Base-by-base conservation (phyloP, 2,329 filamentous ascomycete genomes). In the Ceratocystiopsis sp. region DNA sequence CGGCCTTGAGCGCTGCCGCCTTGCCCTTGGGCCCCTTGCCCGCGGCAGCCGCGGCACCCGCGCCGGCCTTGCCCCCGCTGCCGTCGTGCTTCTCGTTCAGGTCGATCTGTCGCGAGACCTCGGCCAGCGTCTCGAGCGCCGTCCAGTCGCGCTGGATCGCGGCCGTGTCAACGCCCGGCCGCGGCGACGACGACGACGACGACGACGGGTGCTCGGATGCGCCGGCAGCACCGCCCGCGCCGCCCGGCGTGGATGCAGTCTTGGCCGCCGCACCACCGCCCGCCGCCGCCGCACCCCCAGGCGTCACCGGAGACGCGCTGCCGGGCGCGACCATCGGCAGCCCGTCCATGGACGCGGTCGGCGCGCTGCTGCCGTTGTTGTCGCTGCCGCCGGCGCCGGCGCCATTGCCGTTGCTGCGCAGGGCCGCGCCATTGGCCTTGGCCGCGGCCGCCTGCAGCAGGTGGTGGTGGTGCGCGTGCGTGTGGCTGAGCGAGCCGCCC, bases 101-200 rank as follows among this genome's bases (percentile, higher is more conserved):
- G 51, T 82, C 81, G 45, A 91, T 74, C 57, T 84, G 83, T 41
- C 84, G 73, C 41, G 86, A 93, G 0, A 87, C 86, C 60, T 94
- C 86, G 32, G 86, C 86, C 18, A 94, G 68, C 6, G 86, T 86
- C 57, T 93, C 84, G 35, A 94, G 67, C 2, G 84, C 83, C 48
- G 84, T 85, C 69, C 85, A 84, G 50, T 76, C 75, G 50, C 60
- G 59, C 44, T 59, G 58, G 35, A 57, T 55, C 45, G 59, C 54
- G 1, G 68, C 66, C 9, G 66, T 54, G 18, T 63, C 60, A 38
- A 57, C 53, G n/a, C 8, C 46, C 19, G 47, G 38, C 4, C 42
- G 38, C 1, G 46, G 39, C 14, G 49, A 35, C 1, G 49, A 35
- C 1, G 47, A 46, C 13, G 44, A 45, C 9, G 47, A 38, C 2